Conservation (phyloP, 306 rosid genomes). For the Rosa lucieae region DNA sequence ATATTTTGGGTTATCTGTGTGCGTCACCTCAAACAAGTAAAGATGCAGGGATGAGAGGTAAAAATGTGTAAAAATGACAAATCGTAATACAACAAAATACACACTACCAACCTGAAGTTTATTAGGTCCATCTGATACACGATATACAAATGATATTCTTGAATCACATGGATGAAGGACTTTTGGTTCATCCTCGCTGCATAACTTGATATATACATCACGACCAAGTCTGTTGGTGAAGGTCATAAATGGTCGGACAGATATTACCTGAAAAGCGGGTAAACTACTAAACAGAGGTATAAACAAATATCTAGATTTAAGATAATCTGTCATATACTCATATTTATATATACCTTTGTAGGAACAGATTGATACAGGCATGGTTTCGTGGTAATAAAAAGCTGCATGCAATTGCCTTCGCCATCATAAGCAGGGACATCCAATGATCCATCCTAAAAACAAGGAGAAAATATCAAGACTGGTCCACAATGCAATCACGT, state of each 20-base stretch:
- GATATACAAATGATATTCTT: conserved; percentile 63
- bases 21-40: not conserved
- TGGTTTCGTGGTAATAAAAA: conserved; percentile 84
- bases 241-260: conserved; percentile 84
- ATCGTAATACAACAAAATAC: not conserved
- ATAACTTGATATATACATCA: conserved; percentile 68
- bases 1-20: not conserved
- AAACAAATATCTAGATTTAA: conserved; percentile 14
- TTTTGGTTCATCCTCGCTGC: conserved; percentile 78
- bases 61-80: conserved; percentile 9
- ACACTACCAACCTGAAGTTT: conserved; percentile 72
- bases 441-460: conserved; percentile 78
- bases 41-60: not conserved
- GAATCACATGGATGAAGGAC: conserved; percentile 77
- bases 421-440: conserved; percentile 77
- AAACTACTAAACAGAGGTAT: not conserved
- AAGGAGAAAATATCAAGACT: conserved; percentile 11
- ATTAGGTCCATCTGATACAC: conserved; percentile 54
- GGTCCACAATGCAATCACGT: conserved; percentile 5
- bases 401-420: conserved; percentile 73
- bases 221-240: conserved; percentile 93
- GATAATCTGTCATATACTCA: conserved; percentile 7
- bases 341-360: conserved; percentile 65
- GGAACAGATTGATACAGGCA: conserved; percentile 78
- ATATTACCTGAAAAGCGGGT: conserved; percentile 59